Percentiles rank a stretch among this genome's conserved stretches.
These are phyloP conservation scores for Gynostemma pentaphyllum DNA, from an alignment of 306 rosid genomes.

Conservation along the genomic window DNA sequence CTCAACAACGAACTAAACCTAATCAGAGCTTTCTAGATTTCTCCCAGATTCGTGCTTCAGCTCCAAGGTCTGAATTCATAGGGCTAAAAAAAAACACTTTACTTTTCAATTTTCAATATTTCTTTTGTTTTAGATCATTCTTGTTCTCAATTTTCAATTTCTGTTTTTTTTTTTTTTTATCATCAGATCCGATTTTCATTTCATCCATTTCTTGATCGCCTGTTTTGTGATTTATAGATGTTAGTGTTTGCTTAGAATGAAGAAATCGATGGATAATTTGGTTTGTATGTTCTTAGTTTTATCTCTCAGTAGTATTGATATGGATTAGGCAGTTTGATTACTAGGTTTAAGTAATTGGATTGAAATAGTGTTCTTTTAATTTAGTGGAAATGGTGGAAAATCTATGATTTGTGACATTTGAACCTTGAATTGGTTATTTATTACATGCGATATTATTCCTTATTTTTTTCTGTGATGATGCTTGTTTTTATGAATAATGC, in stretches of 20 bases:
- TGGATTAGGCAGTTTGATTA: neutral
- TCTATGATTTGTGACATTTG: neutral
- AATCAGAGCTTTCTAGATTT: neutral
- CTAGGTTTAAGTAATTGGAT: neutral
- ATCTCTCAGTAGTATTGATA: neutral
- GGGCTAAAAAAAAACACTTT: neutral
- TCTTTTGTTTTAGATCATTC: neutral
- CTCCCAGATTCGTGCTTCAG: conserved; percentile 1
- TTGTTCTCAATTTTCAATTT: neutral
- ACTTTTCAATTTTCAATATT: neutral
- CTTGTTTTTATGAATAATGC: neutral
- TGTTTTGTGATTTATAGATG: neutral
- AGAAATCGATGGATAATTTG: neutral
- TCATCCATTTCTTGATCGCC: neutral
- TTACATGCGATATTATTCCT: neutral
- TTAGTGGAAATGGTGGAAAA: neutral
- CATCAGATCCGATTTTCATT: neutral
- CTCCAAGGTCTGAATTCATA: neutral
- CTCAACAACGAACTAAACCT: conserved; percentile 2
- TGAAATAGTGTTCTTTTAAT: neutral
- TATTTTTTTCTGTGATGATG: neutral
- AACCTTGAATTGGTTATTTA: neutral
- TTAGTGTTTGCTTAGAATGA: neutral
- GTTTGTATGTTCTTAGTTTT: neutral
- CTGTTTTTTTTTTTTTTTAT: neutral